Percentiles rank a stretch among this genome's conserved stretches.
These are phyloP conservation scores for Nepenthes gracilis DNA, from an alignment of 148 eudicot species.

Conservation along the genomic window DNA sequence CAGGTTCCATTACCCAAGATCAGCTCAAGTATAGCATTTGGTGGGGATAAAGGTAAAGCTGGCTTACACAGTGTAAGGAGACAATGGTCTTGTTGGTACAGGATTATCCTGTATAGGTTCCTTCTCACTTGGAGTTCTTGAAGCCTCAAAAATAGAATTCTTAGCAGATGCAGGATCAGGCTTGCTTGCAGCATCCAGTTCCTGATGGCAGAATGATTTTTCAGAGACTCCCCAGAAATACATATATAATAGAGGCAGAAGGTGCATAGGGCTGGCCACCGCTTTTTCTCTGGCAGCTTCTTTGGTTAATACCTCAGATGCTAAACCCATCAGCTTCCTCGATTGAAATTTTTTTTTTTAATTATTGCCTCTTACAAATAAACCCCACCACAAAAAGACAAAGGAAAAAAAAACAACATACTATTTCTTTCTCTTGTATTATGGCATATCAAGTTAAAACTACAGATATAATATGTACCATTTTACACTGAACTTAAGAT, in stretches of 20 bases:
- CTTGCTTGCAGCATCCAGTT: slow-evolving; percentile 10
- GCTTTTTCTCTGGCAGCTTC: slow-evolving; percentile 18
- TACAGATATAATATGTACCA: too few relatives aligned
- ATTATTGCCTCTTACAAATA: too few relatives aligned
- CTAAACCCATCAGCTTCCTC: not conserved
- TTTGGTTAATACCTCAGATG: slow-evolving; percentile 18
- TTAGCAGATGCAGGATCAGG: slow-evolving; percentile 12
- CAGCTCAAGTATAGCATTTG: too few relatives aligned
- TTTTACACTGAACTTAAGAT: too few relatives aligned
- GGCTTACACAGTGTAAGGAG: slow-evolving; percentile 68
- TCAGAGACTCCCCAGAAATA: not conserved
- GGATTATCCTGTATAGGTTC: slow-evolving; percentile 11
- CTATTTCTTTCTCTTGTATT: too few relatives aligned
- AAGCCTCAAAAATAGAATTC: slow-evolving; percentile 7
- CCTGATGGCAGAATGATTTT: slow-evolving; percentile 7
- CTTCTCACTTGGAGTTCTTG: slow-evolving; percentile 8
- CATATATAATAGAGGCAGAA: not conserved
- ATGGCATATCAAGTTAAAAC: too few relatives aligned
- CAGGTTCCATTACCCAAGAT: too few relatives aligned
- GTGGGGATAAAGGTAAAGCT: not conserved
- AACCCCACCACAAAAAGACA: too few relatives aligned
- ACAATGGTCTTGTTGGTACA: slow-evolving; percentile 27
- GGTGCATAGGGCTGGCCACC: slow-evolving; percentile 6
- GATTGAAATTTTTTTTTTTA: too few relatives aligned
- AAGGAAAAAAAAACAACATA: too few relatives aligned